These are phyloP conservation scores for Diutina sp. DNA, from an alignment of 1,139 yeast species.

Conservation along the genomic window DNA sequence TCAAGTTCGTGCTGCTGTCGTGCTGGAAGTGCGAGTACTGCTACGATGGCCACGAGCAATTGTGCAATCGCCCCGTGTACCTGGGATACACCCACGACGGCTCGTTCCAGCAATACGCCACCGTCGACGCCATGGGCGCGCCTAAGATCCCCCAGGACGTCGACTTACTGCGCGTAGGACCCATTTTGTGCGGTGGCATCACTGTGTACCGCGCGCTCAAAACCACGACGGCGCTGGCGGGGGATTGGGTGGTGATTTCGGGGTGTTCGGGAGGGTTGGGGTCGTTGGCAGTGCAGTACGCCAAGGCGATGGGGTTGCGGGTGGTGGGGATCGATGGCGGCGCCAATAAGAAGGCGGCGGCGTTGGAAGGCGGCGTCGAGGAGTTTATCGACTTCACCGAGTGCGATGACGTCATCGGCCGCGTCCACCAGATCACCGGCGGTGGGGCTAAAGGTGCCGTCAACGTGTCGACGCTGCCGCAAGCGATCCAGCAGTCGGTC, in stretches of 20 bases:
- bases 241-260: slow-evolving; percentile 70
- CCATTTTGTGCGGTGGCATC: slow-evolving; percentile 76
- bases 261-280: slow-evolving; percentile 88
- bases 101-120: slow-evolving; percentile 73
- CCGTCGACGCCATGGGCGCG: slow-evolving; percentile 80
- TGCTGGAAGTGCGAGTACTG: slow-evolving; percentile 69
- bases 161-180: slow-evolving; percentile 64
- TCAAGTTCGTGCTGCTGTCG: slow-evolving; percentile 68
- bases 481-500: slow-evolving; percentile 58
- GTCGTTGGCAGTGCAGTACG: slow-evolving; percentile 69
- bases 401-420: slow-evolving; percentile 42
- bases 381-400: slow-evolving; percentile 51
- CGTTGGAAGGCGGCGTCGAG: slow-evolving; percentile 54
- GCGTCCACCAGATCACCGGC: slow-evolving; percentile 43
- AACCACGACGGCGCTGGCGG: slow-evolving; percentile 51
- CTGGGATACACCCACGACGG: slow-evolving; percentile 79
- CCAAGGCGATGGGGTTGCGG: slow-evolving; percentile 71
- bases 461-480: slow-evolving; percentile 68
- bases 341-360: slow-evolving; percentile 44
- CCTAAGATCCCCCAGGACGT: slow-evolving; percentile 61
- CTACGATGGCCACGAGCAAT: slow-evolving; percentile 53
- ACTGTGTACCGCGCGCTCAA: slow-evolving; percentile 77
- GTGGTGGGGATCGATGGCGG: slow-evolving; percentile 72
- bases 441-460: slow-evolving; percentile 81
- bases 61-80: slow-evolving; percentile 54